A percentile compares a stretch with the other conserved stretches of the same genome.
Evolutionary conservation across 2,329 filamentous ascomycete genomes (phyloP).

Genomic region (Pseudogymnoascus sp.): DNA sequence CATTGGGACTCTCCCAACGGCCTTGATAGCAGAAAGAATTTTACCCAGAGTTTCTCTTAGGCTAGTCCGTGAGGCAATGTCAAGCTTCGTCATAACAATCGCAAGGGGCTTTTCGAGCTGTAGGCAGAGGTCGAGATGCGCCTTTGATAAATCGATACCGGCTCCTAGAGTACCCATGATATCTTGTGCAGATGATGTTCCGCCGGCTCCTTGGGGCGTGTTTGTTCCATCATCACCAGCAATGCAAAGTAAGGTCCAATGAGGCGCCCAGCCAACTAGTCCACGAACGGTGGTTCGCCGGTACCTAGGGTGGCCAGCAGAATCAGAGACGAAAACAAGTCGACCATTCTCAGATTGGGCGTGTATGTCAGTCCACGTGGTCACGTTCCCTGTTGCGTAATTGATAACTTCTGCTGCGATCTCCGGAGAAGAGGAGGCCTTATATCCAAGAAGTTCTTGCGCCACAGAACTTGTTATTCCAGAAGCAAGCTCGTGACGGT

Average conservation of each 20-base stretch:
- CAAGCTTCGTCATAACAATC: conserved; percentile 83
- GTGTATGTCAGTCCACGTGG: conserved; percentile 93
- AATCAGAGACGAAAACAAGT: conserved; percentile 83
- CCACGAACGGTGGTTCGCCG: conserved; percentile 81
- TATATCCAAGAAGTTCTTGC: conserved; percentile 86
- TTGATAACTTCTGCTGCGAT: conserved; percentile 53
- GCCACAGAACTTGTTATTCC: conserved; percentile 92
- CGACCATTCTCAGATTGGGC: conserved; percentile 64
- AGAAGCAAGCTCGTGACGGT: conserved; percentile 85
- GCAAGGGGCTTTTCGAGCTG: conserved; percentile 69
- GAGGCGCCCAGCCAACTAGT: conserved; percentile 89
- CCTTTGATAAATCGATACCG: conserved; percentile 63
- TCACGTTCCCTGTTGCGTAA: conserved; percentile 77
- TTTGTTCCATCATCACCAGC: conserved; percentile 64
- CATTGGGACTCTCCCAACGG: conserved; percentile 61
- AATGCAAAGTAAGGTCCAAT: conserved; percentile 86
- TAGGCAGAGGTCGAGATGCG: conserved; percentile 78
- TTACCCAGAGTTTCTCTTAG: conserved; percentile 63
- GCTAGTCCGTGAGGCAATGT: conserved; percentile 67
- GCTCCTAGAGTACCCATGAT: conserved; percentile 41
- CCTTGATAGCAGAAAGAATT: conserved; percentile 70
- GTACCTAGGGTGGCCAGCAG: conserved; percentile 83
- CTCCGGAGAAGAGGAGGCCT: conserved; percentile 31
- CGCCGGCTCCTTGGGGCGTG: conserved; percentile 22
- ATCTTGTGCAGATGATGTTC: conserved; percentile 44